A percentile compares a stretch with the other conserved stretches of the same genome.
These are phyloP conservation scores for Lactarius evosmus DNA, from an alignment of 768 basidiomycete species.

Conservation along the genomic window DNA sequence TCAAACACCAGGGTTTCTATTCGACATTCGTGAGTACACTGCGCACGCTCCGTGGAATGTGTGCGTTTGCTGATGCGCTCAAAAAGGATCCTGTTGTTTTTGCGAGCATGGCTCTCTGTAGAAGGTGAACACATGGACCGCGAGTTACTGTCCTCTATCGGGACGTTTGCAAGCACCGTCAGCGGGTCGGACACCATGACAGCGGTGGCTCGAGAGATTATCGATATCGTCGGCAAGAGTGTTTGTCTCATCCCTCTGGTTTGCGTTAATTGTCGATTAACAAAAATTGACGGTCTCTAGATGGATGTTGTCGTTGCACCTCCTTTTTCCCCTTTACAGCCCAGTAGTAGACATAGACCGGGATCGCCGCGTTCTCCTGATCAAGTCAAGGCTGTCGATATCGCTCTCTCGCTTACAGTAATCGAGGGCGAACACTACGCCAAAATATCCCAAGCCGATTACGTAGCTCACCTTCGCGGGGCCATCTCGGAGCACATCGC, in stretches of 20 bases:
- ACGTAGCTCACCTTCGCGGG: slow-evolving; percentile 40
- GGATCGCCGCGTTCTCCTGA: slow-evolving; percentile 25
- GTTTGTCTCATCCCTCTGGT: neutral
- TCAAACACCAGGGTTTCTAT: neutral
- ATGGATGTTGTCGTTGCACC: slow-evolving; percentile 7
- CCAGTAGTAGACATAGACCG: neutral
- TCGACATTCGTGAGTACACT: slow-evolving; percentile 21
- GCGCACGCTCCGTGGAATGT: neutral
- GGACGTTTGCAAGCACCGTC: slow-evolving; percentile 13
- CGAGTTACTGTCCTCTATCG: slow-evolving; percentile 31
- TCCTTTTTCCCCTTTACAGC: neutral
- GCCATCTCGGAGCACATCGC: slow-evolving; percentile 36
- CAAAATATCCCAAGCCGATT: slow-evolving; percentile 42
- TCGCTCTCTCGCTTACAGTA: slow-evolving; percentile 44
- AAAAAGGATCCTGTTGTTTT: slow-evolving; percentile 16
- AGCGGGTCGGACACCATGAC: slow-evolving; percentile 16
- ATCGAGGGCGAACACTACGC: slow-evolving; percentile 44
- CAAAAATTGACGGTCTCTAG: slow-evolving; percentile 7
- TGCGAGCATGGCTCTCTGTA: slow-evolving; percentile 17
- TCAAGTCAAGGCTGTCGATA: slow-evolving; percentile 39
- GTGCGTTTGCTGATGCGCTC: neutral
- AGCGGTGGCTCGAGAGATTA: slow-evolving; percentile 9
- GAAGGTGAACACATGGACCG: slow-evolving; percentile 27
- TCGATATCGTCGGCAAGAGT: slow-evolving; percentile 12
- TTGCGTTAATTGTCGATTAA: neutral